Percentiles rank a stretch among this genome's conserved stretches.
These are phyloP conservation scores for Tinospora cordifolia DNA, from an alignment of 164 flowering plant species.

Conservation along the genomic window DNA sequence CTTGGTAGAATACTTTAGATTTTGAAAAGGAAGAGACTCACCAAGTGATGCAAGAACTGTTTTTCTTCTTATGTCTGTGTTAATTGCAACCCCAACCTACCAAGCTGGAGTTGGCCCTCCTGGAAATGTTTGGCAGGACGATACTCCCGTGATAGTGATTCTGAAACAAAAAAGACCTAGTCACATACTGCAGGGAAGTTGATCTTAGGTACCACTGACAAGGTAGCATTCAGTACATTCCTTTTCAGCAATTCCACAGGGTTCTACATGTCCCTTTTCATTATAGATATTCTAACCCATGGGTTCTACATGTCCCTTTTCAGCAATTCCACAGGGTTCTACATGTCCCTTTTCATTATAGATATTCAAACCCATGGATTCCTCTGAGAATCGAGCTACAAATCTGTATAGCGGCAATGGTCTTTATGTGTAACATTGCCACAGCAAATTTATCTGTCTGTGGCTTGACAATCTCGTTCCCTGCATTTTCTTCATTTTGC, in stretches of 20 bases:
- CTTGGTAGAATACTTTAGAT: slow-evolving; percentile 10
- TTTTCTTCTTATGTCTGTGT: slow-evolving; percentile 7
- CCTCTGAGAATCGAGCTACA: slow-evolving; percentile 12
- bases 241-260: slow-evolving; percentile 10
- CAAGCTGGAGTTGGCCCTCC: slow-evolving; percentile 17
- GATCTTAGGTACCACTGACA: background rate
- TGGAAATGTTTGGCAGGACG: slow-evolving; percentile 13
- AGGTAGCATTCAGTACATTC: slow-evolving; percentile 1
- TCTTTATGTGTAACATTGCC: background rate
- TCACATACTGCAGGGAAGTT: slow-evolving; percentile 8
- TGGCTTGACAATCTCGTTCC: background rate
- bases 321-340: slow-evolving; percentile 12
- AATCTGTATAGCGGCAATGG: background rate
- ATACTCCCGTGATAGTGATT: too few relatives aligned
- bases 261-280: slow-evolving; percentile 9
- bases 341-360: slow-evolving; percentile 10
- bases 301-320: slow-evolving; percentile 10
- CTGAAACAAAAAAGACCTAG: background rate
- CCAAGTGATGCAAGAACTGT: slow-evolving; percentile 5
- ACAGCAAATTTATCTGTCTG: background rate
- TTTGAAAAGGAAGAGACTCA: slow-evolving; percentile 11
- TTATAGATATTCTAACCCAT: slow-evolving; percentile 9
- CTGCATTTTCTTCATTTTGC: background rate
- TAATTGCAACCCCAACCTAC: slow-evolving; percentile 9
- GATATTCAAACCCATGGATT: slow-evolving; percentile 5